phyloP scores from a whole-genome alignment of 148 eudicot species.

The Limonium bicolor region DNA sequence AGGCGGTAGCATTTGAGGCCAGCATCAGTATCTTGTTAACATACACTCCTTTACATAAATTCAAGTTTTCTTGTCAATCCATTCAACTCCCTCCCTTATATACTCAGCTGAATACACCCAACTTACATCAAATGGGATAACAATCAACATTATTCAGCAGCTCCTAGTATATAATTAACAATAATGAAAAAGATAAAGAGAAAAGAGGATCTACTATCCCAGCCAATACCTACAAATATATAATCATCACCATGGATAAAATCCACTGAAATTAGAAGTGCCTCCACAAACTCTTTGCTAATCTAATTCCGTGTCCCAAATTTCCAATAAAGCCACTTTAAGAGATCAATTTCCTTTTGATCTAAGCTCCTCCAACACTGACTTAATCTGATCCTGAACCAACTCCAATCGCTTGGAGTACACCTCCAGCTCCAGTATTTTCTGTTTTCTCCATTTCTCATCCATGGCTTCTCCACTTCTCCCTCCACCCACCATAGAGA shows the following conservation, averaged over 20 bases:
- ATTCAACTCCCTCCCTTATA: conserved; percentile 11
- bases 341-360: conserved; percentile 36
- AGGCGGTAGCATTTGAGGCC: too few relatives aligned
- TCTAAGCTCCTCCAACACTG: conserved; percentile 64
- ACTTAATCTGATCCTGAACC: conserved; percentile 88
- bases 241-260: conserved; percentile 12
- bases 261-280: conserved; percentile 8
- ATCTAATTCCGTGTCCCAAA: conserved; percentile 8
- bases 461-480: conserved; percentile 26
- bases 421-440: conserved; percentile 87
- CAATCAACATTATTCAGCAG: conserved; percentile 28
- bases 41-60: too few relatives aligned
- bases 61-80: conserved; percentile 15
- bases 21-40: too few relatives aligned
- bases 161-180: conserved; percentile 16
- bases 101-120: conserved; percentile 3
- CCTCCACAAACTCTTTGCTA: conserved; percentile 13
- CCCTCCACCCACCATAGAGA: conserved; percentile 10
- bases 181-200: not conserved
- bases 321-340: not conserved
- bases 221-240: conserved; percentile 21
- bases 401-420: conserved; percentile 85
- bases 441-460: conserved; percentile 90
- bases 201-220: conserved; percentile 3
- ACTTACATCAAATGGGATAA: conserved; percentile 17